Evolutionary conservation across 345 rosid species (phyloP).

Genomic region (Citrus inodora): DNA sequence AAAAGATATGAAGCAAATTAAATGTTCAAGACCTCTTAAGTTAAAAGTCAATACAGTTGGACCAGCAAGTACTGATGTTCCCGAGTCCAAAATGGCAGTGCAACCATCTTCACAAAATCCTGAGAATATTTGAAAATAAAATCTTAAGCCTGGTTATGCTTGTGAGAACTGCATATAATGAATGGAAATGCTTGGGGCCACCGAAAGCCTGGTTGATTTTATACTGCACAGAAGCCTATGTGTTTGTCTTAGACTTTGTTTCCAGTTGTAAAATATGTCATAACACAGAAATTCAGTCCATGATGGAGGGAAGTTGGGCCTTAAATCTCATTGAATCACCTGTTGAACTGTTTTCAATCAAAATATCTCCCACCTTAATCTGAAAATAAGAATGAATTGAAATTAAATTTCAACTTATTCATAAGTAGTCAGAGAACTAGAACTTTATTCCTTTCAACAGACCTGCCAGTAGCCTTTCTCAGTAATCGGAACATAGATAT

Average conservation of each 20-base stretch:
- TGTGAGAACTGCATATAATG: not conserved
- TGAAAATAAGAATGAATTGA: constrained; percentile 19
- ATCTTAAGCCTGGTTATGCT: not conserved
- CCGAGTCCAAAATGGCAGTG: constrained; percentile 54
- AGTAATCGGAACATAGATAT: constrained; percentile 43
- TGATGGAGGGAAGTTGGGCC: not conserved
- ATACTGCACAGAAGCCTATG: not conserved
- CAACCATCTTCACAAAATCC: constrained; percentile 43
- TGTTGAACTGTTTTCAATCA: constrained; percentile 40
- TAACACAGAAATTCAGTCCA: not conserved
- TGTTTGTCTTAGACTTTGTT: not conserved
- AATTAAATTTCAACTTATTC: not conserved
- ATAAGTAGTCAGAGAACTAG: not conserved
- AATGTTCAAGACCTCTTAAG: not conserved
- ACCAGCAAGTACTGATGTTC: constrained; percentile 52
- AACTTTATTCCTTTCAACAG: not conserved
- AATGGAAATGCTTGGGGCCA: not conserved
- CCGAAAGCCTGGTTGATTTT: not conserved
- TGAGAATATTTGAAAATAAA: constrained; percentile 26
- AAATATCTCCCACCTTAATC: constrained; percentile 46
- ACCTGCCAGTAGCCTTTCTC: constrained; percentile 59
- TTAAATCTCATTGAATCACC: constrained; percentile 22
- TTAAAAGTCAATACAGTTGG: constrained; percentile 44
- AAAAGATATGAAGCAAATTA: not conserved
- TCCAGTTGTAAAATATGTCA: not conserved